Conservation (phyloP, 352 stramenopile species). For the Pythium scleroteichum region DNA sequence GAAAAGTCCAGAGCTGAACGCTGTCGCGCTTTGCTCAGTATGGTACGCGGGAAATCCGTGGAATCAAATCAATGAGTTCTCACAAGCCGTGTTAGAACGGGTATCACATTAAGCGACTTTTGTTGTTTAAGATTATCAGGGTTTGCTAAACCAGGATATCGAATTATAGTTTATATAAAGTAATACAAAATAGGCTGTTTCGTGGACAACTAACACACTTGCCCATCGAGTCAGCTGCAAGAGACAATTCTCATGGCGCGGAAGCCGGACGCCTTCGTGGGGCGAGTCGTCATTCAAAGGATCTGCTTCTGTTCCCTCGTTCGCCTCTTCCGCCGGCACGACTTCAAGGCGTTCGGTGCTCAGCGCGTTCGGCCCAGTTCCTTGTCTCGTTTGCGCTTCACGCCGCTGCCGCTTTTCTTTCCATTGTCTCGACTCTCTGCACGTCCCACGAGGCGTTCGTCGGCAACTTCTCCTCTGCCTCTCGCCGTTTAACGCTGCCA, state of each 20-base stretch:
- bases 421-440: slow-evolving; percentile 5
- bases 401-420: not conserved
- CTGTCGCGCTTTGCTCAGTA: too few relatives aligned
- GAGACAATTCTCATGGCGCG: not conserved
- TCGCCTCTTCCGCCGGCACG: too few relatives aligned
- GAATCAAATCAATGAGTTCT: not conserved
- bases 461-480: too few relatives aligned
- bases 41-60: not conserved
- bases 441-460: too few relatives aligned
- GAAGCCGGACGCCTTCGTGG: not conserved
- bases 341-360: slow-evolving; percentile 2
- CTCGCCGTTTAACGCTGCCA: too few relatives aligned
- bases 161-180: not conserved
- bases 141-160: too few relatives aligned
- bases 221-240: not conserved
- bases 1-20: too few relatives aligned
- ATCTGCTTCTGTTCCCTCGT: too few relatives aligned
- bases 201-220: not conserved
- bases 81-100: not conserved
- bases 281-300: not conserved
- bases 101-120: not conserved
- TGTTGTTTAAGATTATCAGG: not conserved
- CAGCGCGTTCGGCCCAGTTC: not conserved
- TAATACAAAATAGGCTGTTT: not conserved
- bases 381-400: not conserved